phyloP scores from a whole-genome alignment of 495 filamentous ascomycete species.

The Penicillium chermesinum region DNA sequence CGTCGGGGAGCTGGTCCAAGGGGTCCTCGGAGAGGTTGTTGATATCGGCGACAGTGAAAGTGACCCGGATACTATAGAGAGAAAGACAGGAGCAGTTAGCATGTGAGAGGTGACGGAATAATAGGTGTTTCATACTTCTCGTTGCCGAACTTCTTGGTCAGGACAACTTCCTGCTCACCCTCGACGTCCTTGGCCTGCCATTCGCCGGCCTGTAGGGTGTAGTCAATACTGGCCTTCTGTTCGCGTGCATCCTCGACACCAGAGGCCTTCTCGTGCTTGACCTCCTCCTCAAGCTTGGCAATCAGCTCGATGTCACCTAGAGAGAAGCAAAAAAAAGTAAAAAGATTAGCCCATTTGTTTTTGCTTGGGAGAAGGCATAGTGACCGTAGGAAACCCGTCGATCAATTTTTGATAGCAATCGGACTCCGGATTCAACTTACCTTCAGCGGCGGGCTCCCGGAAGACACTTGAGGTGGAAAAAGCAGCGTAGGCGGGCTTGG shows the following conservation, averaged over 20 bases:
- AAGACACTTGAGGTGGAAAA: slow-evolving; percentile 67
- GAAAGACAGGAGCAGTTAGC: slow-evolving; percentile 7
- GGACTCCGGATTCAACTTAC: slow-evolving; percentile 27
- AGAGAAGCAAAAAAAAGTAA: slow-evolving; percentile 5
- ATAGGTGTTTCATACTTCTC: slow-evolving; percentile 58
- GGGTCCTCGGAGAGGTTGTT: slow-evolving; percentile 61
- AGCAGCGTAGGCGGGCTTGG: slow-evolving; percentile 55
- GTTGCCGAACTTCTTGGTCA: slow-evolving; percentile 77
- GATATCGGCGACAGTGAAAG: slow-evolving; percentile 91
- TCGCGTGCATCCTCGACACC: slow-evolving; percentile 34
- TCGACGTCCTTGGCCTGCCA: slow-evolving; percentile 65
- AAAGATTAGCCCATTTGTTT: slow-evolving; percentile 11
- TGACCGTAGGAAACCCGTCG: neutral
- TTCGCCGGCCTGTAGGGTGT: slow-evolving; percentile 73
- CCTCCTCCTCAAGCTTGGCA: slow-evolving; percentile 45
- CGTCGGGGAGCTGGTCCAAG: slow-evolving; percentile 43
- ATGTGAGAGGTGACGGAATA: neutral
- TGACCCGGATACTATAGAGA: slow-evolving; percentile 68
- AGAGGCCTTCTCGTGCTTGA: slow-evolving; percentile 44
- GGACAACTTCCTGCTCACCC: slow-evolving; percentile 80
- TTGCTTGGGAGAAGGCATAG: neutral
- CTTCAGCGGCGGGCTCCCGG: slow-evolving; percentile 54
- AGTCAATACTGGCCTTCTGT: slow-evolving; percentile 67
- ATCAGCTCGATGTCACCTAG: slow-evolving; percentile 45
- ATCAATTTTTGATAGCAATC: neutral